A percentile compares a stretch with the other conserved stretches of the same genome.
Conservation (phyloP, 1,139 yeast species). For the Hyphopichia wangnamkhiaoensis region DNA sequence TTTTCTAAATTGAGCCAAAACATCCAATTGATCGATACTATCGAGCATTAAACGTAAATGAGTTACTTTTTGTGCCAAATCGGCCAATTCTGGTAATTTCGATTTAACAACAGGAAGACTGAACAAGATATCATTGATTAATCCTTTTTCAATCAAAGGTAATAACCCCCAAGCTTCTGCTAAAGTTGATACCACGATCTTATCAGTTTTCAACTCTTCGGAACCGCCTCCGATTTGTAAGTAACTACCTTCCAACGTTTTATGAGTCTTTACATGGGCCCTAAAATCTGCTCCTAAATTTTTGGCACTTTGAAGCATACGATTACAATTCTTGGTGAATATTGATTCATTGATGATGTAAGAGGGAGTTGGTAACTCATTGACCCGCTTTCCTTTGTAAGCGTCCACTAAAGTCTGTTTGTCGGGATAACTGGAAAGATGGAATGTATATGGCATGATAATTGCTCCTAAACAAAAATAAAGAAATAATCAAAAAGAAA, state of each 20-base stretch:
- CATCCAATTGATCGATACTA: slow-evolving; percentile 53
- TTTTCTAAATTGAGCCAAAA: slow-evolving; percentile 38
- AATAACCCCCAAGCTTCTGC: slow-evolving; percentile 62
- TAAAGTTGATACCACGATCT: slow-evolving; percentile 70
- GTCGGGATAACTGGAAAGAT: slow-evolving; percentile 21
- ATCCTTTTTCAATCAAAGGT: slow-evolving; percentile 43
- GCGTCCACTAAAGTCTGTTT: slow-evolving; percentile 21
- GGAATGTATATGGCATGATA: slow-evolving; percentile 12
- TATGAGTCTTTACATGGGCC: slow-evolving; percentile 79
- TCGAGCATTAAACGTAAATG: slow-evolving; percentile 63
- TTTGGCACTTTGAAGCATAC: slow-evolving; percentile 33
- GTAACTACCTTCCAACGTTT: slow-evolving; percentile 41
- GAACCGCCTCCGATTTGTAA: slow-evolving; percentile 30
- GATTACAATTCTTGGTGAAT: slow-evolving; percentile 26
- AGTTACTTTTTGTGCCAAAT: slow-evolving; percentile 41
- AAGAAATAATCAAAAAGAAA: neutral
- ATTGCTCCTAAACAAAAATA: neutral
- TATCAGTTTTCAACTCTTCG: slow-evolving; percentile 30
- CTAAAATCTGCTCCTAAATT: slow-evolving; percentile 45
- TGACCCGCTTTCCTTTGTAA: slow-evolving; percentile 26
- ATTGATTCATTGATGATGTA: slow-evolving; percentile 26
- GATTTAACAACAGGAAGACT: slow-evolving; percentile 68
- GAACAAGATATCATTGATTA: slow-evolving; percentile 60
- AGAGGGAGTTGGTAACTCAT: slow-evolving; percentile 40
- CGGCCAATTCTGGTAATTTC: slow-evolving; percentile 51